Evolutionary conservation across 371 early-diverging fungal genomes (phyloP), one percentile per base, ranked within the genome.

Genomic region (Apophysomyces ossiformis): DNA sequence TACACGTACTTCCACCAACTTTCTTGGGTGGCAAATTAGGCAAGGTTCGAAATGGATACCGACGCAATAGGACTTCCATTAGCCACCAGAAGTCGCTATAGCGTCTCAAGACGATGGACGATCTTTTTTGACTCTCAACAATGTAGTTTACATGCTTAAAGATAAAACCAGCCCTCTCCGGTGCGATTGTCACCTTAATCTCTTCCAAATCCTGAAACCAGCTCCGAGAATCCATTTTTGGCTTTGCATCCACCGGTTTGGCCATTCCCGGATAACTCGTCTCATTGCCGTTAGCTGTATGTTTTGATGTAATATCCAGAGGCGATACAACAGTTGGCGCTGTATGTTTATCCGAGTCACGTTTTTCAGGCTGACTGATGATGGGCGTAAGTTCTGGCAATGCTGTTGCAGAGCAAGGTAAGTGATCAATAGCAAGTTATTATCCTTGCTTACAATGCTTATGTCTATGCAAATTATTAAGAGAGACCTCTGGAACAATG

Each of bases 11-110:
- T 46, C 72, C 81, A 61, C 81, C 80, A 58, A 90, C 69, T 39
- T 88, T 83, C 69, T 90, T 90, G 0, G 90, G 89, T 57, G 90
- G 90, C 44, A 90, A 69, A 61, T 83, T 83, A 11, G 90, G 87
- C n/a, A 89, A 76, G 64, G 86, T 87, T 35, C 95, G 81, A 61
- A 83, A 90, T 11, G 92, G 93, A 67, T 93, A 95, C 43, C 89
- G 78, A 57, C 86, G 89, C 26, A 73, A 61, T 5, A 95, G 72
- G 32, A 89, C 79, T 59, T 91, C 91, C 66, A 85, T 78, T 37
- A 95, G 73, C 93, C 93, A 93, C 77, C 87, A 87, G 70, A 95
- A 94, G 69, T 95, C 95, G 64, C 91, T 92, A 73, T 93, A 95
- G 61, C 95, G 86, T 26, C 95, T 84, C 16, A 88, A 69, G 0